Evolutionary conservation across 148 eudicot species (phyloP), one percentile per base, ranked within the genome.

Genomic region (Silene conica): DNA sequence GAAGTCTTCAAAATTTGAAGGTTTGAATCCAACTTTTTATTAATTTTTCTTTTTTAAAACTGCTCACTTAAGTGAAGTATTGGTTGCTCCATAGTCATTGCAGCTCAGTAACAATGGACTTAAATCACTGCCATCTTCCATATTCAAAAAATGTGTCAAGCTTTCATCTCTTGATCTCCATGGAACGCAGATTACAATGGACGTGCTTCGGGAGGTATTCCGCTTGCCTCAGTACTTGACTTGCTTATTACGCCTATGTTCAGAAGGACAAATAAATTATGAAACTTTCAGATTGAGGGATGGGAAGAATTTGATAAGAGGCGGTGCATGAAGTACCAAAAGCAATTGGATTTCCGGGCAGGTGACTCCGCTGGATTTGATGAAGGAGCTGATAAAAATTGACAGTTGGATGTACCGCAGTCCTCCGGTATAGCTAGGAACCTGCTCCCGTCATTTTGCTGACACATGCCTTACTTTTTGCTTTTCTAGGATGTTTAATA

Each of bases 331-430:
- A 92, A 92, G 77, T 87, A 87, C 80, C 92, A 92, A 79, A 92
- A 92, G 84, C 94, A 96, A 79, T 83, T 96, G 79, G 96, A 89
- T 73, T 96, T 88, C 63, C 88, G 91, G 67, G 90, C 89, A 26
- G 86, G 85, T 62, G 87, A 89, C 18, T 82, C 88, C 56, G 92
- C 89, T 54, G 81, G 81, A 56, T 96, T 96, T 52, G 99, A 92
- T 70, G 99, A 95, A 85, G 99, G 99, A 70, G 99, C 99, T 72
- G 99, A 95, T 80, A 83, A 90, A 78, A 86, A 75, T 48, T 90
- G 87, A 86, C 12, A 46, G 14, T 54, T 43, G 19, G 11, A 41
- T 12, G 20, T 9, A 52, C 9, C 4, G 16, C 46, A 63, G 6
- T 26, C 19, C 10, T 63, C 19, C 9, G 31, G 55, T 50, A 18